phyloP scores from a whole-genome alignment of 140 eudicot genomes.

The Senecio squalidus region DNA sequence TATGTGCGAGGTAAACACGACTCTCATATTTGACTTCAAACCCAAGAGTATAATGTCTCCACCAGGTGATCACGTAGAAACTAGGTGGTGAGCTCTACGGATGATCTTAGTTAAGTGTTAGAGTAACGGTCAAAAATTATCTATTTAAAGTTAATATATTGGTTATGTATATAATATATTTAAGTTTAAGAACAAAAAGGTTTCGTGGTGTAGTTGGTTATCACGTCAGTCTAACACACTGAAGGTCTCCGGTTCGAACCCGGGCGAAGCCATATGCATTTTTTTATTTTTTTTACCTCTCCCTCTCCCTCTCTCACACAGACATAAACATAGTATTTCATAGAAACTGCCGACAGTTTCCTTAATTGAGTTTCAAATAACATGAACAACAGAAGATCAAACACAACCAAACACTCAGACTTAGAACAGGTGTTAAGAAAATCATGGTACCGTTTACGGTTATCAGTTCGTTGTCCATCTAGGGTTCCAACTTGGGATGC shows the following conservation, averaged over 20 bases:
- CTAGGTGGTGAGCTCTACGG: too few relatives aligned
- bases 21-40: too few relatives aligned
- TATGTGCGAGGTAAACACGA: too few relatives aligned
- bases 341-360: conserved; percentile 14
- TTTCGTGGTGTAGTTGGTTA: conserved; percentile 91
- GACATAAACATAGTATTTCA: not conserved
- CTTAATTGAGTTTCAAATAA: not conserved
- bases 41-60: too few relatives aligned
- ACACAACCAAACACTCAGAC: conserved; percentile 14
- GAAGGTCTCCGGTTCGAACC: conserved; percentile 91
- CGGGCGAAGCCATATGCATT: conserved; percentile 57
- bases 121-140: too few relatives aligned
- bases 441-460: conserved; percentile 80
- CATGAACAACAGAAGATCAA: conserved; percentile 17
- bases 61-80: too few relatives aligned
- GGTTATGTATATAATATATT: too few relatives aligned
- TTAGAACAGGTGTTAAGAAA: conserved; percentile 42
- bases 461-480: conserved; percentile 75
- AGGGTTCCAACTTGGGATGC: conserved; percentile 98
- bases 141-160: too few relatives aligned
- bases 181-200: not conserved
- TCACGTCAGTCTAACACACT: conserved; percentile 92
- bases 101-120: too few relatives aligned
- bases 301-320: too few relatives aligned
- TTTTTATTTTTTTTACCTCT: too few relatives aligned